Evolutionary conservation across 176 grass and related monocot genomes (phyloP).

Genomic region (Avena insularis): DNA sequence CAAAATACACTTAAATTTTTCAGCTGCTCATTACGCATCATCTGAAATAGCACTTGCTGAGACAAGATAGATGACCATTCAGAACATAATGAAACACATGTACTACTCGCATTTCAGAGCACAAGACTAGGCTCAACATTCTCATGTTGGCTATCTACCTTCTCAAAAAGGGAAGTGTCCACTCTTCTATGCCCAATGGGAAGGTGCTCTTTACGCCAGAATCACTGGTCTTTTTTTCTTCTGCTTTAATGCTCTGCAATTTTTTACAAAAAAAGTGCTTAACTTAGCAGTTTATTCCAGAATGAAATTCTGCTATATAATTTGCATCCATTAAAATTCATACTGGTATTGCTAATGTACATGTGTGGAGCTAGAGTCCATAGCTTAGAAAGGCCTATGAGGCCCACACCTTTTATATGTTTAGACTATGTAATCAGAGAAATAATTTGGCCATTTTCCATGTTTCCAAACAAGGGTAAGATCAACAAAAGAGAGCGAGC

Average conservation of each 20-base stretch:
- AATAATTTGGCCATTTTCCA: background rate
- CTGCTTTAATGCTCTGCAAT: conserved; percentile 63
- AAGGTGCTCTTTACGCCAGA: background rate
- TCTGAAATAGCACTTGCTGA: conserved; percentile 5
- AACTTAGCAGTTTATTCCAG: background rate
- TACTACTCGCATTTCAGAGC: background rate
- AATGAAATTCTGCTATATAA: background rate
- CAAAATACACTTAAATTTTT: background rate
- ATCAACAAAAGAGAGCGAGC: conserved; percentile 16
- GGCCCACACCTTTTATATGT: background rate
- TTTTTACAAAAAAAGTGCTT: conserved; percentile 38
- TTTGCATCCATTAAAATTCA: conserved; percentile 10
- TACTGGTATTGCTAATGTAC: background rate
- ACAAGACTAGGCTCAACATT: background rate
- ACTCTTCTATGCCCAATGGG: conserved; percentile 32
- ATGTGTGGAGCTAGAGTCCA: background rate
- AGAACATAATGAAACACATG: conserved; percentile 27
- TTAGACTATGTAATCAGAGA: background rate
- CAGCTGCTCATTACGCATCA: conserved; percentile 3
- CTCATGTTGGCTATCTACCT: conserved; percentile 44
- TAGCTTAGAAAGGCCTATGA: background rate
- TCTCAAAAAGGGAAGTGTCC: conserved; percentile 61
- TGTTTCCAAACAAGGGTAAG: conserved; percentile 3
- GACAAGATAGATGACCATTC: background rate
- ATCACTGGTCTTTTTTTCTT: conserved; percentile 45